These are phyloP conservation scores for Incumbomyces lentus DNA, from an alignment of 2,329 filamentous ascomycete genomes.

Conservation along the genomic window DNA sequence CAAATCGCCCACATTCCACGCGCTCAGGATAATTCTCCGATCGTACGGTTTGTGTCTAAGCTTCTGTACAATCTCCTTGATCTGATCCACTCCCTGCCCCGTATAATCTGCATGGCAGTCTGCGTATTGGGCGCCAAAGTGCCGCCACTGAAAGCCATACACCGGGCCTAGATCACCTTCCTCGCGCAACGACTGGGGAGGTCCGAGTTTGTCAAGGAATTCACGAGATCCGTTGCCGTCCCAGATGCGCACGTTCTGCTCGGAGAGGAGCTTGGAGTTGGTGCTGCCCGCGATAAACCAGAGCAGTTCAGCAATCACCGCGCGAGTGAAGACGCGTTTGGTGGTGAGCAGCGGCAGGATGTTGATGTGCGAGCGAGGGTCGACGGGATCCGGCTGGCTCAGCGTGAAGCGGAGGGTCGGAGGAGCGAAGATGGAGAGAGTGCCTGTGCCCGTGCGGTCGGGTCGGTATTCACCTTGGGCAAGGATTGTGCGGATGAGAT, in stretches of 20 bases:
- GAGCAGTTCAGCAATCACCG: constrained; percentile 82
- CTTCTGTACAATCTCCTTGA: constrained; percentile 82
- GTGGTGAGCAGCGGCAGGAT: constrained; percentile 91
- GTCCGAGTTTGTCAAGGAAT: constrained; percentile 76
- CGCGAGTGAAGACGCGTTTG: constrained; percentile 87
- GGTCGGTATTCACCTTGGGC: constrained; percentile 74
- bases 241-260: constrained; percentile 89
- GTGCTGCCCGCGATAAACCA: constrained; percentile 90
- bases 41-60: constrained; percentile 77
- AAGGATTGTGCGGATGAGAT: constrained; percentile 78
- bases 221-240: constrained; percentile 89
- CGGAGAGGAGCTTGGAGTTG: constrained; percentile 63
- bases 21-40: constrained; percentile 75
- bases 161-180: constrained; percentile 89
- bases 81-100: constrained; percentile 83
- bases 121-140: constrained; percentile 86
- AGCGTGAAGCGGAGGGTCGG: constrained; percentile 78
- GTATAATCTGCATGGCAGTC: constrained; percentile 72
- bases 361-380: constrained; percentile 38
- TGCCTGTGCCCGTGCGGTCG: constrained; percentile 89
- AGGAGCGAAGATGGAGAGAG: constrained; percentile 79
- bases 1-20: constrained; percentile 87
- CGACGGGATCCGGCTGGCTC: constrained; percentile 40
- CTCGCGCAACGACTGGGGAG: constrained; percentile 58
- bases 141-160: constrained; percentile 98